Conservation (phyloP, 108 stramenopile genomes). For the Conticribra guillardii region DNA sequence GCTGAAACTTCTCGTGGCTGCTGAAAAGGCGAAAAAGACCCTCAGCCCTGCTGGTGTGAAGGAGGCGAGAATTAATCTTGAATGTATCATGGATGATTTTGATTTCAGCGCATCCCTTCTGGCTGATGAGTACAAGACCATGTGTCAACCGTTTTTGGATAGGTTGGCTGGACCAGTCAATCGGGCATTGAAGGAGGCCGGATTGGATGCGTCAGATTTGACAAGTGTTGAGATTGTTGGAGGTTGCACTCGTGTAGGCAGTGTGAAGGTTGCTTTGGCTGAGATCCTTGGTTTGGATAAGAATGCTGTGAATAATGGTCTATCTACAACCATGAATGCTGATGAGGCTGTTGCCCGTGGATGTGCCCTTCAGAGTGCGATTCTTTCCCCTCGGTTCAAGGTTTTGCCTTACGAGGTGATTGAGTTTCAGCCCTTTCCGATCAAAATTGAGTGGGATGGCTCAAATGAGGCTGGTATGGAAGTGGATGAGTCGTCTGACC, state of each 20-base stretch:
- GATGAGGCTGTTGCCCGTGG: conserved; percentile 98
- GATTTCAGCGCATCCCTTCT: conserved; percentile 89
- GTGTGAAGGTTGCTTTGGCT: conserved; percentile 85
- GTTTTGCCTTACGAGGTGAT: conserved; percentile 94
- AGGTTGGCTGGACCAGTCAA: conserved; percentile 85
- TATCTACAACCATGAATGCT: conserved; percentile 98
- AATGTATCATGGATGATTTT: conserved; percentile 93
- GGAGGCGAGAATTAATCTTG: conserved; percentile 92
- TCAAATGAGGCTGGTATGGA: conserved; percentile 60
- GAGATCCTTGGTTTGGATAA: conserved; percentile 74
- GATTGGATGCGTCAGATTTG: conserved; percentile 74
- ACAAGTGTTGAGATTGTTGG: conserved; percentile 94
- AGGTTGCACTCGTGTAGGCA: conserved; percentile 90
- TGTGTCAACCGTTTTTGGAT: conserved; percentile 81
- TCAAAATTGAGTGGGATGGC: conserved; percentile 93
- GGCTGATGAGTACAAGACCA: conserved; percentile 84
- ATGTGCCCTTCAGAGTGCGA: conserved; percentile 96
- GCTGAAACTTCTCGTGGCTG: conserved; percentile 92
- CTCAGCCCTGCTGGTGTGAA: conserved; percentile 94
- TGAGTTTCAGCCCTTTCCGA: conserved; percentile 89
- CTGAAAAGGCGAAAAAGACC: conserved; percentile 99
- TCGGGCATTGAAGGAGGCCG: conserved; percentile 84
- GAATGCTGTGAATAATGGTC: conserved; percentile 71
- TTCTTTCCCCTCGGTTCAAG: conserved; percentile 96
- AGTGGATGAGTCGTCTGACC: conserved; percentile 58